Percentiles rank a stretch among this genome's conserved stretches.
These are phyloP conservation scores for Medicago truncatula DNA, from an alignment of 306 rosid species.

Conservation along the genomic window DNA sequence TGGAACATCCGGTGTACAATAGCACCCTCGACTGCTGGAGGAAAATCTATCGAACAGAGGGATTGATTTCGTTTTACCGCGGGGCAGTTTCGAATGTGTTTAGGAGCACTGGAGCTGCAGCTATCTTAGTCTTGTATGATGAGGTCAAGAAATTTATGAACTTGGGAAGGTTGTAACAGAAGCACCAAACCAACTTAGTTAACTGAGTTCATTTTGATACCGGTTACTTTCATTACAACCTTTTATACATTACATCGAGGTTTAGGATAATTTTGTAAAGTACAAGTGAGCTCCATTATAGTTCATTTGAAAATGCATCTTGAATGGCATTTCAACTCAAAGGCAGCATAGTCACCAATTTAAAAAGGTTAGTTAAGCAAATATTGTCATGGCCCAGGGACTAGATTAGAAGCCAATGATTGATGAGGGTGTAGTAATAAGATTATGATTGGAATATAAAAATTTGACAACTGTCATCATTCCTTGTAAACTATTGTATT, in stretches of 20 bases:
- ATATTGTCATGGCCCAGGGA: background rate
- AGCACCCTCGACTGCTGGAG: constrained; percentile 89
- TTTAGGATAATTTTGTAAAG: constrained; percentile 44
- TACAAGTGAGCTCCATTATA: constrained; percentile 42
- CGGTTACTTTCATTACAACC: constrained; percentile 41
- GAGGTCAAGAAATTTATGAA: constrained; percentile 86
- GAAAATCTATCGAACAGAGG: constrained; percentile 74
- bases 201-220: constrained; percentile 39
- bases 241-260: constrained; percentile 30
- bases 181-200: background rate
- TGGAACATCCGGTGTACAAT: constrained; percentile 64
- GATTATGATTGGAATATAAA: background rate
- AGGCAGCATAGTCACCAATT: background rate
- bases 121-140: constrained; percentile 89
- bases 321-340: constrained; percentile 28
- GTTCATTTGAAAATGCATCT: constrained; percentile 47
- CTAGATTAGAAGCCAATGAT: background rate
- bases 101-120: constrained; percentile 94
- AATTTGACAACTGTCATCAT: background rate
- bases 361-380: constrained; percentile 16
- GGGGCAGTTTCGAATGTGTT: constrained; percentile 83
- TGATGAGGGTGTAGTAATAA: background rate
- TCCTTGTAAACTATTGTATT: background rate
- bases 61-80: constrained; percentile 86
- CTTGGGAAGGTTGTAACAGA: constrained; percentile 63